phyloP scores from a whole-genome alignment of 2,329 filamentous ascomycete genomes.

The Clarireedia sp. region DNA sequence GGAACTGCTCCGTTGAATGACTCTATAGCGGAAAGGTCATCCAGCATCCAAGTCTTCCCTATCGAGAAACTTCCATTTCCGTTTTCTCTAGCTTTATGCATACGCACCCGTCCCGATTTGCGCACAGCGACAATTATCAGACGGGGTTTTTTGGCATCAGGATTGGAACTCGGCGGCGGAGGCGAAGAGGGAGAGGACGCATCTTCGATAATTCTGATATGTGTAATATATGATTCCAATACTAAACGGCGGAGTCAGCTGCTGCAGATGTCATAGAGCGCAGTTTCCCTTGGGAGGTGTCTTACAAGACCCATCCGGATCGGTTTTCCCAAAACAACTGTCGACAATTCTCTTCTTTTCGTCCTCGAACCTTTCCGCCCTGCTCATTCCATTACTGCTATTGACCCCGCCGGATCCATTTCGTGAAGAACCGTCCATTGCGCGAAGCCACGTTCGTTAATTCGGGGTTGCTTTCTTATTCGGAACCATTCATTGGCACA shows the following conservation, averaged over 20 bases:
- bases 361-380: slow-evolving; percentile 86
- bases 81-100: slow-evolving; percentile 97
- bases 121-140: slow-evolving; percentile 90
- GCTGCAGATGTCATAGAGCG: neutral
- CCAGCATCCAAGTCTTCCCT: slow-evolving; percentile 95
- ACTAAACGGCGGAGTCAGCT: slow-evolving; percentile 40
- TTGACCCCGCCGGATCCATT: slow-evolving; percentile 29
- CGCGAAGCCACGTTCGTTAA: slow-evolving; percentile 26
- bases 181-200: slow-evolving; percentile 73
- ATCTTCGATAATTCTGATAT: slow-evolving; percentile 87
- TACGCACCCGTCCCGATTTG: slow-evolving; percentile 82
- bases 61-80: slow-evolving; percentile 90
- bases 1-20: slow-evolving; percentile 63
- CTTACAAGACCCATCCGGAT: slow-evolving; percentile 74
- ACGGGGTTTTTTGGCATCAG: slow-evolving; percentile 75
- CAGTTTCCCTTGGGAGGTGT: slow-evolving; percentile 2
- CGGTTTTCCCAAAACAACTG: slow-evolving; percentile 87
- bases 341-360: slow-evolving; percentile 93
- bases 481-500: slow-evolving; percentile 6
- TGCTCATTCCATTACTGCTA: slow-evolving; percentile 24
- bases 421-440: slow-evolving; percentile 29
- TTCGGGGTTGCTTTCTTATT: slow-evolving; percentile 4
- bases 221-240: slow-evolving; percentile 93
- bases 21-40: slow-evolving; percentile 77
- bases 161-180: slow-evolving; percentile 68